Base-by-base conservation (phyloP, 306 rosid species). In the Fragaria iinumae region DNA sequence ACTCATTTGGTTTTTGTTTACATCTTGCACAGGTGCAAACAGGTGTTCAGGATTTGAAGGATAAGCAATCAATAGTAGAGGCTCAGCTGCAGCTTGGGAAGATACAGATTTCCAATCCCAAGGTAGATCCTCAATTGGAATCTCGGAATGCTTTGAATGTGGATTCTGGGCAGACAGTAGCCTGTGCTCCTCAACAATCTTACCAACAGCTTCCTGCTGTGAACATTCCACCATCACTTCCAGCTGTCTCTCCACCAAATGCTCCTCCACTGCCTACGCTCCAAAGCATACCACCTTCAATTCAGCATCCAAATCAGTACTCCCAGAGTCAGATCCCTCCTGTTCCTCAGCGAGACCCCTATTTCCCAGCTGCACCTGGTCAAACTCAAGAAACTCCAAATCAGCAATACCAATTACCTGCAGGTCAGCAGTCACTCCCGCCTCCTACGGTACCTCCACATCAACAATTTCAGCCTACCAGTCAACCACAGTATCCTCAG, bases 41-140 rank as follows among this genome's bases (percentile, higher is more conserved):
- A 36, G 98, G 92, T 77, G 98, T 93, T 64, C 86, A 77, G 29
- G 82, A 49, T 81, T 75, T 93, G 73, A 88, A 90, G 88, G 98
- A 90, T 69, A 87, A 87, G 76, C 98, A 93, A 78, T 84, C 81
- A 72, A 77, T 86, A 47, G 60, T 85, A 53, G 96, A 83, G 73
- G 88, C 93, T 79, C 91, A 89, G 77, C 76, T 88, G 79, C 90
- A 83, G 59, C 81, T 91, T 75, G 88, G 88, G 49, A 93, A 86
- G 83, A 79, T 88, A 2, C 90, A 90, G 69, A 53, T 86, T 10
- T 86, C 92, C 49, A 74, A 45, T 62, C 8, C 70, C 20, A 84
- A 90, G 78, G 78, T 70, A 50, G 88, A 89, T 25, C 84, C 83
- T 43, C 86, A 81, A 62, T 74, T 81, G 49, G 91, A 86, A 82